Evolutionary conservation across 2,329 filamentous ascomycete species (phyloP).

Genomic region (Diaporthe ampelina): DNA sequence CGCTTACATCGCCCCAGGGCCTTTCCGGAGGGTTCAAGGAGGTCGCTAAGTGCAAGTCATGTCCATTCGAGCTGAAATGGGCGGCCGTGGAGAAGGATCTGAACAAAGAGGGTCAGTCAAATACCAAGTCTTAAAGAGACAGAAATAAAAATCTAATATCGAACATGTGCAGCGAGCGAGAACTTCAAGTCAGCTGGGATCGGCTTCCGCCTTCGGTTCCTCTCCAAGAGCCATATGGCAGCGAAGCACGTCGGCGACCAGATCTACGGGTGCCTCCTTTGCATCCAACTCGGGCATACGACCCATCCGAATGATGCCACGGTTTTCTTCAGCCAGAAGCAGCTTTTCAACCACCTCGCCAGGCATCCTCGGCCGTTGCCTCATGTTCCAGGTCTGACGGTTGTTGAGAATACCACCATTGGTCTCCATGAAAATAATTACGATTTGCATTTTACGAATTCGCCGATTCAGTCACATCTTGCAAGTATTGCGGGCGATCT

Average conservation of each 20-base stretch:
- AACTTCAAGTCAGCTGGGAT: constrained; percentile 63
- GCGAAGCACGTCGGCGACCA: constrained; percentile 65
- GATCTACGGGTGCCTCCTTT: constrained; percentile 70
- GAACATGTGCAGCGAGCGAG: constrained; percentile 54
- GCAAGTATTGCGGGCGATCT: constrained; percentile 58
- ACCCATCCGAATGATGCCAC: constrained; percentile 68
- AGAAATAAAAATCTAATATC: neutral
- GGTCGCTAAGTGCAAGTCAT: constrained; percentile 66
- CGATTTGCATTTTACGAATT: constrained; percentile 63
- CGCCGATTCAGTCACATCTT: constrained; percentile 58
- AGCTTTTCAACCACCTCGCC: constrained; percentile 66
- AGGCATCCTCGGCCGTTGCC: constrained; percentile 68
- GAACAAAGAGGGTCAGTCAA: constrained; percentile 52
- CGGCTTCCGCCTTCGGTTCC: constrained; percentile 66
- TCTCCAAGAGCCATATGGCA: constrained; percentile 68
- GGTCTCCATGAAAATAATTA: constrained; percentile 63
- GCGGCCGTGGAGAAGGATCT: constrained; percentile 66
- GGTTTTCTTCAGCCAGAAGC: constrained; percentile 67
- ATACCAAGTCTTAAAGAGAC: neutral
- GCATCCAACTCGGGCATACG: constrained; percentile 63
- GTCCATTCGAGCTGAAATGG: constrained; percentile 68
- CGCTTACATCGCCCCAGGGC: constrained; percentile 42
- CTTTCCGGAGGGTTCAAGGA: constrained; percentile 53
- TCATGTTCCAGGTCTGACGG: constrained; percentile 60
- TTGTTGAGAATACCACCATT: constrained; percentile 60